Evolutionary conservation across 1,139 yeast species (phyloP), one percentile per base, ranked within the genome.

Genomic region (Eremothecium gossypii): DNA sequence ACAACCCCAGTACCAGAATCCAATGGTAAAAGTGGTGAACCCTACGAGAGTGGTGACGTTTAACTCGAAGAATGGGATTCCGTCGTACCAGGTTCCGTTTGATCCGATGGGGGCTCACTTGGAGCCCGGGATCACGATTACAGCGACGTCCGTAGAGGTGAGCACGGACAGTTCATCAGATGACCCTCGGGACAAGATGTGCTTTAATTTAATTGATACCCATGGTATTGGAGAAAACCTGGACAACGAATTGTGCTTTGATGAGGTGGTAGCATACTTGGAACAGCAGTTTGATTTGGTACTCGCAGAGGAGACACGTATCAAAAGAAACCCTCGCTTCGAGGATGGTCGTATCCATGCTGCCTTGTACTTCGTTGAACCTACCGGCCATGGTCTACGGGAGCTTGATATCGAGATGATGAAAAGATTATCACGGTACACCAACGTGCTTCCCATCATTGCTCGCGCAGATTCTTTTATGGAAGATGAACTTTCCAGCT

Each of bases 241-340:
- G 50, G 80, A 81, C 58, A 79, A 81, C 54, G 76, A 74, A 38
- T 48, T 68, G 46, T 74, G 86, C 59, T 83, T 84, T 57, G 70
- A 69, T 30, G 83, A 83, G 50, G 79, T 91, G 46, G 78, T 80
- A 42, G 76, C 75, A 46, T 89, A 79, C 60, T 68, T 91, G 51
- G 91, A 84, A 58, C 85, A 80, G 58, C 96, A 89, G 63, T 89
- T 84, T 62, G 89, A 82, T 60, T 73, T 75, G 49, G 84, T 81
- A 6, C 68, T 83, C 48, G 83, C 85, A 5, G 93, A 83, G 58
- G 91, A 83, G 57, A 80, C 87, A 1, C 68, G 85, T 52, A 77
- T 83, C 49, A 76, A 75, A 64, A 77, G 93, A 74, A 82, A 83
- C 55, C 93, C 93, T 27, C 65, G 87, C 43, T 83, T 83, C 53